phyloP scores from a whole-genome alignment of 805 yeast species.

The Saccharomycopsis fermentans region DNA sequence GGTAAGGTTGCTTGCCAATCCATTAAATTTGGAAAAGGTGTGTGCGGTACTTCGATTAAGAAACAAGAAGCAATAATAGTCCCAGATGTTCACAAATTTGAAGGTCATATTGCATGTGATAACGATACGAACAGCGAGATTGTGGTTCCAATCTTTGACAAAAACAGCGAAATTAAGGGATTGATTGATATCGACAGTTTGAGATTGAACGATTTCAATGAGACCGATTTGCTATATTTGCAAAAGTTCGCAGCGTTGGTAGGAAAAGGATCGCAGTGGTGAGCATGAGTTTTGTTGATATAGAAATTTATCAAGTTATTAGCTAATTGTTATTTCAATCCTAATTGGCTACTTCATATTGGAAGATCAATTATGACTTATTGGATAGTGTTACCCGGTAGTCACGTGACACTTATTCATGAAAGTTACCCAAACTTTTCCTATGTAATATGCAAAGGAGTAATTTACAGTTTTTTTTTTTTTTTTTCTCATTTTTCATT shows the following conservation, averaged over 20 bases:
- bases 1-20: conserved; percentile 95
- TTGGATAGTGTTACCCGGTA: too few relatives aligned
- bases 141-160: conserved; percentile 66
- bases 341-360: too few relatives aligned
- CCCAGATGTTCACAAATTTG: conserved; percentile 62
- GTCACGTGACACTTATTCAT: too few relatives aligned
- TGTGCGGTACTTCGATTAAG: conserved; percentile 69
- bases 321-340: too few relatives aligned
- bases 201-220: conserved; percentile 54
- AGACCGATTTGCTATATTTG: conserved; percentile 45
- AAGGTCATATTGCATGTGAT: conserved; percentile 96
- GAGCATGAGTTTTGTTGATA: too few relatives aligned
- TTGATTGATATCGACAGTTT: conserved; percentile 84
- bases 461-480: too few relatives aligned
- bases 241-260: conserved; percentile 50
- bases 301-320: too few relatives aligned
- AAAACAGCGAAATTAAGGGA: conserved; percentile 43
- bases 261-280: conserved; percentile 44
- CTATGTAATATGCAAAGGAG: too few relatives aligned
- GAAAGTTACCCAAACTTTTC: too few relatives aligned
- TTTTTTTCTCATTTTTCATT: too few relatives aligned
- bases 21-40: conserved; percentile 74
- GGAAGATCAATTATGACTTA: too few relatives aligned
- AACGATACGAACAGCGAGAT: conserved; percentile 90
- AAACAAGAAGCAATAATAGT: conserved; percentile 54